Percentiles rank a stretch among this genome's conserved stretches.
Evolutionary conservation across 768 basidiomycete species (phyloP).

Genomic region (Trametes maxima): DNA sequence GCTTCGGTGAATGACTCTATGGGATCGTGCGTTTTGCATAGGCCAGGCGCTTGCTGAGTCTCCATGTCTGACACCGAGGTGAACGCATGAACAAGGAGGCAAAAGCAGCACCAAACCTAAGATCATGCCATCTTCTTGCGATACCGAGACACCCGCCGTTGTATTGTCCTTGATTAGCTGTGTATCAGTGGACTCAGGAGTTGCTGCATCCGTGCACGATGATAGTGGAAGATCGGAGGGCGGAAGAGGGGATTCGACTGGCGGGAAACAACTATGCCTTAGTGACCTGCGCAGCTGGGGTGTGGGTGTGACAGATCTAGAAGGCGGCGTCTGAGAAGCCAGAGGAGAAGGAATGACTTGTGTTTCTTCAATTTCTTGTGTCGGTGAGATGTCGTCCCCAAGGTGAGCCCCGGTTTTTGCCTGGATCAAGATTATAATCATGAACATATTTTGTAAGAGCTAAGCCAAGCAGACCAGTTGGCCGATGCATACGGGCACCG

Average conservation of each 20-base stretch:
- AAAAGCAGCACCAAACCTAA: constrained; percentile 39
- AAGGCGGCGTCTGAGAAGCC: constrained; percentile 7
- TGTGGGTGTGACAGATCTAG: constrained; percentile 15
- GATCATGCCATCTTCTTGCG: constrained; percentile 47
- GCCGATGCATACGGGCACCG: constrained; percentile 54
- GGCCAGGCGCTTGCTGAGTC: constrained; percentile 28
- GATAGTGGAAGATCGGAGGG: constrained; percentile 29
- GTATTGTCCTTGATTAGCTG: constrained; percentile 41
- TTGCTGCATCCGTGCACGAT: background rate
- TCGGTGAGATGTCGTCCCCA: constrained; percentile 46
- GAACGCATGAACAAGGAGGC: too few relatives aligned
- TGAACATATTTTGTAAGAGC: background rate
- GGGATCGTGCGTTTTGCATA: constrained; percentile 20
- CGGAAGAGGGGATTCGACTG: constrained; percentile 20
- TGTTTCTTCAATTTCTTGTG: constrained; percentile 47
- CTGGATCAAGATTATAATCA: background rate
- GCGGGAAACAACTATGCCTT: background rate
- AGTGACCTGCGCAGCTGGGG: background rate
- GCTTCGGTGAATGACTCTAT: constrained; percentile 44
- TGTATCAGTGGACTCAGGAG: constrained; percentile 38
- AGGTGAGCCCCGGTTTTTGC: background rate
- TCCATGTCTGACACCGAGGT: constrained; percentile 34
- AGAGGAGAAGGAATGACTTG: constrained; percentile 34
- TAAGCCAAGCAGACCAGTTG: constrained; percentile 50
- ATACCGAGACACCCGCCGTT: constrained; percentile 18